A percentile compares a stretch with the other conserved stretches of the same genome.
phyloP scores from a whole-genome alignment of 1,284 basidiomycete species.

The Pyrrhoderma noxium region DNA sequence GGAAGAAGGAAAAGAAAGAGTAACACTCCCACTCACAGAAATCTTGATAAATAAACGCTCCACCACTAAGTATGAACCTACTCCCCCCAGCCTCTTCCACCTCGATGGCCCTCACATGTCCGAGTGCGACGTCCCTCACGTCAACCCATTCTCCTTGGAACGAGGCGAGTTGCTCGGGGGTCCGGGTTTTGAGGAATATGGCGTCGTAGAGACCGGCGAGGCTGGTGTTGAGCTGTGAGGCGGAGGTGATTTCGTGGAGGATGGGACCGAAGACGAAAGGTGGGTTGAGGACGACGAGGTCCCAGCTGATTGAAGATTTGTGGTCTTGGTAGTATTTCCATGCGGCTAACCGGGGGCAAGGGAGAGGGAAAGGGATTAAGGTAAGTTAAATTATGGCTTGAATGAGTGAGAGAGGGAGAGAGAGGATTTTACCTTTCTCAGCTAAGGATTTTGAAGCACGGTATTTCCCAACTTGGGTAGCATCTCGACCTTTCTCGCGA shows the following conservation, averaged over 20 bases:
- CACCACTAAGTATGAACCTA: constrained; percentile 31
- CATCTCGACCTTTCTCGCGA: constrained; percentile 9
- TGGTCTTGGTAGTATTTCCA: constrained; percentile 19
- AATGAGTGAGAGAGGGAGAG: neutral
- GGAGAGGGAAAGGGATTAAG: too few species aligned
- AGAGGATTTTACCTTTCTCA: constrained; percentile 8
- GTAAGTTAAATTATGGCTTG: too few species aligned
- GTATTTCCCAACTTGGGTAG: constrained; percentile 11
- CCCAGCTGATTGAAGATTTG: constrained; percentile 14
- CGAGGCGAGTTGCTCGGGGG: constrained; percentile 19
- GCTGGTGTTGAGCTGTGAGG: constrained; percentile 10
- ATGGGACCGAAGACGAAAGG: constrained; percentile 18
- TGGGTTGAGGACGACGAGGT: constrained; percentile 18
- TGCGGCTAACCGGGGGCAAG: constrained; percentile 16
- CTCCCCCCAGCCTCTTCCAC: constrained; percentile 34
- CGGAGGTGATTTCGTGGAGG: constrained; percentile 14
- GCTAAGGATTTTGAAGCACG: constrained; percentile 17
- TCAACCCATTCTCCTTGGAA: constrained; percentile 36
- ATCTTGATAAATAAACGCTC: constrained; percentile 16
- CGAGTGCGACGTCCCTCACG: constrained; percentile 40
- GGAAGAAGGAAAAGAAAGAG: neutral
- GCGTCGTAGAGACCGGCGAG: constrained; percentile 9
- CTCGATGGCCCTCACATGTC: constrained; percentile 38
- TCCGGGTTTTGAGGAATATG: constrained; percentile 3
- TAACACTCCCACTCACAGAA: constrained; percentile 11